phyloP scores from a whole-genome alignment of 768 basidiomycete genomes.

The Tephrocybe sp. region DNA sequence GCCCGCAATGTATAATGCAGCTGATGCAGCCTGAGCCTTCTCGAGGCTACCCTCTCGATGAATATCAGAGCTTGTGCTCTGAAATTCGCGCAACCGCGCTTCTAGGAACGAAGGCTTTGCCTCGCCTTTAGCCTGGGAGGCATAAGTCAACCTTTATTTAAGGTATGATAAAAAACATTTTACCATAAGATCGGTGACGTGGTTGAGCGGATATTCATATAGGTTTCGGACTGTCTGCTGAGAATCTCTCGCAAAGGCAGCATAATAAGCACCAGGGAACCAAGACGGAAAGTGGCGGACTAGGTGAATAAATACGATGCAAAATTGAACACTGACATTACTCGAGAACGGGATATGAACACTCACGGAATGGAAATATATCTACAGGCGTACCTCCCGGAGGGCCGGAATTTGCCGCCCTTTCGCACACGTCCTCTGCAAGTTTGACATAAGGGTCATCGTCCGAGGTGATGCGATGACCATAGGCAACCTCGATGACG shows the following conservation, averaged over 20 bases:
- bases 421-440: slow-evolving; percentile 14
- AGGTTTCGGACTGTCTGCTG: not conserved
- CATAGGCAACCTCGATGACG: slow-evolving; percentile 18
- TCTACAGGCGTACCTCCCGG: slow-evolving; percentile 18
- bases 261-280: slow-evolving; percentile 20
- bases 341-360: not conserved
- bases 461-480: slow-evolving; percentile 20
- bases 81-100: slow-evolving; percentile 1
- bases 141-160: too few species aligned
- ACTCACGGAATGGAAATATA: slow-evolving; percentile 20
- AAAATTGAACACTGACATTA: too few species aligned
- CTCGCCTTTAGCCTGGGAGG: not conserved
- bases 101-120: slow-evolving; percentile 10
- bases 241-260: slow-evolving; percentile 7
- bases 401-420: slow-evolving; percentile 10
- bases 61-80: not conserved
- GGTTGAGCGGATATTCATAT: slow-evolving; percentile 14
- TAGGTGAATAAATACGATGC: not conserved
- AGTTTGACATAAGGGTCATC: slow-evolving; percentile 20
- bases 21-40: slow-evolving; percentile 7
- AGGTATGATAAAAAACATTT: not conserved
- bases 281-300: slow-evolving; percentile 19
- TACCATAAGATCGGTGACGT: not conserved
- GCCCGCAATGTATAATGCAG: slow-evolving; percentile 4
- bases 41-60: not conserved